Conservation (phyloP, 345 rosid genomes). For the Populus simonii region DNA sequence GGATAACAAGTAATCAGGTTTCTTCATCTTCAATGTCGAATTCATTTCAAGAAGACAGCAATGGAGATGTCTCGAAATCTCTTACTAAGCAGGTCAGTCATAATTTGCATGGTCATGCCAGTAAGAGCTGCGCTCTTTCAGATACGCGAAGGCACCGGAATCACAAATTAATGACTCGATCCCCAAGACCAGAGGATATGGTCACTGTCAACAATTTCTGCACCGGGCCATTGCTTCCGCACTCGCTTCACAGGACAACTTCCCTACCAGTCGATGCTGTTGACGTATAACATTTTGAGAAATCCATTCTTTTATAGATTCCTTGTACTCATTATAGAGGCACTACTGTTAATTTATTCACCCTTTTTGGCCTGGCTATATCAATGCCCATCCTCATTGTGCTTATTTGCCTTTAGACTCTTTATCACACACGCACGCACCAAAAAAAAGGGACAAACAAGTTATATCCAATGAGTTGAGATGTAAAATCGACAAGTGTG, state of each 20-base stretch:
- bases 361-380: neutral
- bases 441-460: neutral
- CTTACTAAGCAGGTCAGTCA: conserved; percentile 19
- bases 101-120: conserved; percentile 6
- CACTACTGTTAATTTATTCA: conserved; percentile 22
- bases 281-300: conserved; percentile 34
- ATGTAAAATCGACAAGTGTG: neutral
- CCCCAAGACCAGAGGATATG: conserved; percentile 18
- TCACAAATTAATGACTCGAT: conserved; percentile 22
- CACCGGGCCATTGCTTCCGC: conserved; percentile 40
- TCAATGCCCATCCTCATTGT: conserved; percentile 1
- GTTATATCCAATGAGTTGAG: neutral
- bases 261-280: conserved; percentile 74
- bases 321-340: conserved; percentile 24
- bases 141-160: conserved; percentile 30
- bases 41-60: conserved; percentile 19
- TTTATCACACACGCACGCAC: neutral
- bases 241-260: conserved; percentile 54
- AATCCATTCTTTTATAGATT: conserved; percentile 36
- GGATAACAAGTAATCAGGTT: conserved; percentile 14
- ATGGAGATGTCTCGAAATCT: conserved; percentile 14
- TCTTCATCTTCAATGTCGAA: conserved; percentile 9
- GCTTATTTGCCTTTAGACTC: neutral
- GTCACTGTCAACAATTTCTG: conserved; percentile 32
- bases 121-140: conserved; percentile 33